Percentiles rank a stretch among this genome's conserved stretches.
Conservation (phyloP, 805 yeast genomes). For the Cyberlindnera mrakii region DNA sequence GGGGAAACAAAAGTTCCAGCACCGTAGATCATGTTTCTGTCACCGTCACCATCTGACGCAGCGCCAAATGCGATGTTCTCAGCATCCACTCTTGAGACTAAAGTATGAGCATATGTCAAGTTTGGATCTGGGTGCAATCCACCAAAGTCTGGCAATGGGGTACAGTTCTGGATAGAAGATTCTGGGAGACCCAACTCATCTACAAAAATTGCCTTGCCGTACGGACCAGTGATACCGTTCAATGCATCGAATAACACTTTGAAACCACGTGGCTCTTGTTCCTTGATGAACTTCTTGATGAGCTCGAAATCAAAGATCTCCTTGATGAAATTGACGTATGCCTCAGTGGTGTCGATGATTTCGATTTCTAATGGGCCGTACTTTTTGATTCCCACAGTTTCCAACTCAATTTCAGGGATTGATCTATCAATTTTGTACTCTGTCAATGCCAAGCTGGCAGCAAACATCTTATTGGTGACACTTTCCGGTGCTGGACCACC, state of each 20-base stretch:
- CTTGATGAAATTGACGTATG: slow-evolving; percentile 73
- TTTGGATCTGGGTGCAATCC: slow-evolving; percentile 98
- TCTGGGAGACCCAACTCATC: slow-evolving; percentile 77
- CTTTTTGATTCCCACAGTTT: slow-evolving; percentile 43
- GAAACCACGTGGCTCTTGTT: slow-evolving; percentile 45
- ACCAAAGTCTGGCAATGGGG: slow-evolving; percentile 87
- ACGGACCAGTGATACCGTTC: slow-evolving; percentile 97
- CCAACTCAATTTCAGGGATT: slow-evolving; percentile 61
- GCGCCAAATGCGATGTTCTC: slow-evolving; percentile 90
- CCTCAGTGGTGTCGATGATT: slow-evolving; percentile 74
- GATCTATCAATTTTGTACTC: slow-evolving; percentile 53
- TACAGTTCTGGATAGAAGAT: slow-evolving; percentile 68
- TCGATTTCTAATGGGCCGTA: slow-evolving; percentile 68
- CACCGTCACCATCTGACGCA: slow-evolving; percentile 99
- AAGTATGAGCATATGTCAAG: slow-evolving; percentile 83
- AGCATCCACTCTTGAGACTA: slow-evolving; percentile 80
- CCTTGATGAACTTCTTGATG: slow-evolving; percentile 62
- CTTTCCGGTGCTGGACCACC: slow-evolving; percentile 99
- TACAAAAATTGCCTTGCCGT: slow-evolving; percentile 77
- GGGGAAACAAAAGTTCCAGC: slow-evolving; percentile 93
- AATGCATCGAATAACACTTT: slow-evolving; percentile 81
- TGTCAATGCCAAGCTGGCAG: slow-evolving; percentile 50
- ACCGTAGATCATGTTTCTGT: slow-evolving; percentile 97
- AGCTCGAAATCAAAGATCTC: slow-evolving; percentile 82
- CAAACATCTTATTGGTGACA: slow-evolving; percentile 84